Evolutionary conservation across 2,329 filamentous ascomycete genomes (phyloP).

Genomic region (Calonectria crousiana): DNA sequence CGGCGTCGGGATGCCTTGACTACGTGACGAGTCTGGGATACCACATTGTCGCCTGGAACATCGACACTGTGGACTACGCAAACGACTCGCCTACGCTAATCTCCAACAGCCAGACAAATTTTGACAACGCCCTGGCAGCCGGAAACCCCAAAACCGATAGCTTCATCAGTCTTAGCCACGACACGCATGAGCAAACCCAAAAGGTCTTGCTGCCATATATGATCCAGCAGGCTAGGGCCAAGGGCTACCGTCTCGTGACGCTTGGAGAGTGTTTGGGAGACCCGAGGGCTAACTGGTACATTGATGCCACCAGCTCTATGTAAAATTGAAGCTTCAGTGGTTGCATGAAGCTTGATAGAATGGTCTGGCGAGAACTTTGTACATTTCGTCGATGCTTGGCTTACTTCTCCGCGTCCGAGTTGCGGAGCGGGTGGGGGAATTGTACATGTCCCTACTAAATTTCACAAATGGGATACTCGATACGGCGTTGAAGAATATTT

Average conservation of each 20-base stretch:
- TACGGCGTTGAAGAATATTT: not conserved
- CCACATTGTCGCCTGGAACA: conserved; percentile 69
- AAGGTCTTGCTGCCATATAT: conserved; percentile 58
- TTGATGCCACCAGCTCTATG: not conserved
- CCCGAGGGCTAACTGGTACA: conserved; percentile 65
- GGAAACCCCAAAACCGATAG: conserved; percentile 39
- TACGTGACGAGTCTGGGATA: conserved; percentile 61
- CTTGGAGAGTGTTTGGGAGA: conserved; percentile 66
- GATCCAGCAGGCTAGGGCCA: conserved; percentile 52
- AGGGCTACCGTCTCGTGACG: conserved; percentile 61
- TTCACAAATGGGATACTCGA: not conserved
- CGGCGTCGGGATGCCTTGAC: conserved; percentile 47
- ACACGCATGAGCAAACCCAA: conserved; percentile 60
- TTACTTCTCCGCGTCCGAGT: not conserved
- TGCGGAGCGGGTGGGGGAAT: too few species aligned
- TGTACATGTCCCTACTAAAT: not conserved
- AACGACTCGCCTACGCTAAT: conserved; percentile 63
- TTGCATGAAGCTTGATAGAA: not conserved
- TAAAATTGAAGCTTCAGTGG: not conserved
- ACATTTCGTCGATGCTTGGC: not conserved
- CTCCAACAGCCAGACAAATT: conserved; percentile 52
- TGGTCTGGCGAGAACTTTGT: not conserved
- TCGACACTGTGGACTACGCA: conserved; percentile 72
- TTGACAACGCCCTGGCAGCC: conserved; percentile 52
- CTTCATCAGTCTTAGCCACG: conserved; percentile 68